Conservation (phyloP, 257 asterid genomes). For the Solanum appendiculatum region DNA sequence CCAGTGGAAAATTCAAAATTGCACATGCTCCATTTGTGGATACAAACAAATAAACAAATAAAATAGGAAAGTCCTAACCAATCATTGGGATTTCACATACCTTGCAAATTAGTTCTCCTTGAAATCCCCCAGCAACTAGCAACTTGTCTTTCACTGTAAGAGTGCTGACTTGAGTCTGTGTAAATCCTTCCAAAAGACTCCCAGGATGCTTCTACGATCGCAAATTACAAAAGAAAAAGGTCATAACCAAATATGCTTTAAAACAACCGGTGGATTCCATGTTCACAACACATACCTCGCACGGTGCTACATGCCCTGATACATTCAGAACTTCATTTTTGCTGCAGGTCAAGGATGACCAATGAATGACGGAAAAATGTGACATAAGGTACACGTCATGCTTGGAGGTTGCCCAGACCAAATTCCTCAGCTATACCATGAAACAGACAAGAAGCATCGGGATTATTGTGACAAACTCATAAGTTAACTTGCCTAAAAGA, state of each 20-base stretch:
- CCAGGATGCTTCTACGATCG: conserved; percentile 84
- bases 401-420: conserved; percentile 93
- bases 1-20: background rate
- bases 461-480: background rate
- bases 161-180: conserved; percentile 92
- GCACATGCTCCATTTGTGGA: background rate
- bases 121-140: conserved; percentile 96
- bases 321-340: conserved; percentile 79
- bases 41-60: background rate
- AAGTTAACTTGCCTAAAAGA: background rate
- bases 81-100: conserved; percentile 14
- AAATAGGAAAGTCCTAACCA: background rate
- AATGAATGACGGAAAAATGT: conserved; percentile 77
- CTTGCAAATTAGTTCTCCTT: conserved; percentile 95
- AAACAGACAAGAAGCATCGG: background rate
- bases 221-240: background rate
- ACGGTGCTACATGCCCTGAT: conserved; percentile 87
- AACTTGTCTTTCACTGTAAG: conserved; percentile 80
- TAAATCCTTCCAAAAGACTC: conserved; percentile 84
- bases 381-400: conserved; percentile 95
- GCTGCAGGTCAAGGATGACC: conserved; percentile 67
- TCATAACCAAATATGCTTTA: background rate
- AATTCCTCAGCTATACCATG: conserved; percentile 71
- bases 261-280: background rate
- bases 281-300: conserved; percentile 47